These are phyloP conservation scores for Mesostigma viride DNA, from an alignment of 139 green algal genomes.

Conservation along the genomic window DNA sequence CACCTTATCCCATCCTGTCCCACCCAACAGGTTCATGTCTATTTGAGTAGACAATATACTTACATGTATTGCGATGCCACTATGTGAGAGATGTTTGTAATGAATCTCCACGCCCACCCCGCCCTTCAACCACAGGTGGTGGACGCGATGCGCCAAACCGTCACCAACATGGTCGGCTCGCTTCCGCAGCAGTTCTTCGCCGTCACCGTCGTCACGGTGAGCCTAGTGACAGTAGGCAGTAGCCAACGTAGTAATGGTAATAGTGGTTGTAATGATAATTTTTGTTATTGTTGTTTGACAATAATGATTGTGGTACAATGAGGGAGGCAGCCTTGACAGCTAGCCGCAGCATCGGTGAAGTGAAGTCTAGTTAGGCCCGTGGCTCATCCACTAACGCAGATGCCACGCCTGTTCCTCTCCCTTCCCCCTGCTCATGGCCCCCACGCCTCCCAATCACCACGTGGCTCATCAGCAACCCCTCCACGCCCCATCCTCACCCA, in stretches of 20 bases:
- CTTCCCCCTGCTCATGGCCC: too few relatives aligned
- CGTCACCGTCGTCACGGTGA: constrained; percentile 54
- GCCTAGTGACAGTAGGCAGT: too few relatives aligned
- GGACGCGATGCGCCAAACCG: constrained; percentile 65
- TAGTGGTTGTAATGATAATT: too few relatives aligned
- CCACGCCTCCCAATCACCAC: background rate
- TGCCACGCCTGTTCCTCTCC: too few relatives aligned
- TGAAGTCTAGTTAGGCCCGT: too few relatives aligned
- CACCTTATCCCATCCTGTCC: constrained; percentile 4
- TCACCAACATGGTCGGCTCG: constrained; percentile 66
- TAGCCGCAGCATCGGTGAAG: too few relatives aligned
- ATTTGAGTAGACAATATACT: background rate
- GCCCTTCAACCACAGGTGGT: constrained; percentile 42
- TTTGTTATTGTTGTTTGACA: constrained; percentile 9
- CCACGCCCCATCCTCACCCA: background rate
- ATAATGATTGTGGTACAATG: too few relatives aligned
- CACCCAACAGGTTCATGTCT: background rate
- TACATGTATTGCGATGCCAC: background rate
- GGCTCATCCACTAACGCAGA: too few relatives aligned
- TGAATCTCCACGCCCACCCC: background rate
- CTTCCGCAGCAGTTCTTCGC: constrained; percentile 72
- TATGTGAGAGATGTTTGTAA: background rate
- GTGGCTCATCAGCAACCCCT: background rate
- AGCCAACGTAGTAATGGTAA: too few relatives aligned
- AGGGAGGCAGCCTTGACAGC: too few relatives aligned